A percentile compares a stretch with the other conserved stretches of the same genome.
Conservation (phyloP, 148 eudicot genomes). For the Chenopodium suecicum region DNA sequence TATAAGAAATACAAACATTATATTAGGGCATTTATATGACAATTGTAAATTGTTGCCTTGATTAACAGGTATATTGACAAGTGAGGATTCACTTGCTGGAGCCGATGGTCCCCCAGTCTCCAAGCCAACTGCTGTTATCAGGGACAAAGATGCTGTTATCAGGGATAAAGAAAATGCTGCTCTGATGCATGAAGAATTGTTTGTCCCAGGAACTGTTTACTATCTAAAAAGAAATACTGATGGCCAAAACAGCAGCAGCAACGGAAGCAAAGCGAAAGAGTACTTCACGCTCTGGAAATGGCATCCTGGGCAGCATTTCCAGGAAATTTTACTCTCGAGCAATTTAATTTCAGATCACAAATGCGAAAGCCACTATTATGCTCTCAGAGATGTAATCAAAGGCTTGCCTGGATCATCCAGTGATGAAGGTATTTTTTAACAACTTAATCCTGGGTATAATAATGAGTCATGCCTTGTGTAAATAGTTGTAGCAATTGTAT, state of each 20-base stretch:
- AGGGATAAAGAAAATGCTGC: constrained; percentile 26
- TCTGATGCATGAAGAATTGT: constrained; percentile 53
- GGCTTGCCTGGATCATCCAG: constrained; percentile 53
- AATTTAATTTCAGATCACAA: constrained; percentile 76
- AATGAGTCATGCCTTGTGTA: constrained; percentile 26
- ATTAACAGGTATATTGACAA: constrained; percentile 26
- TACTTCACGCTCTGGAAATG: constrained; percentile 72
- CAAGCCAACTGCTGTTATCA: constrained; percentile 20
- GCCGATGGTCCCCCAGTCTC: constrained; percentile 20
- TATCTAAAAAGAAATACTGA: constrained; percentile 61
- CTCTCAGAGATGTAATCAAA: constrained; percentile 80
- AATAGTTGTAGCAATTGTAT: constrained; percentile 22
- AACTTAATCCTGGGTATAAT: constrained; percentile 2
- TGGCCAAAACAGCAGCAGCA: constrained; percentile 9
- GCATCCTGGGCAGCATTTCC: constrained; percentile 74
- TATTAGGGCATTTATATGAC: background rate
- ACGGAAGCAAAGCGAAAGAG: constrained; percentile 27
- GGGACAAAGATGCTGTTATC: constrained; percentile 27
- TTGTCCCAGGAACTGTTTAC: constrained; percentile 77
- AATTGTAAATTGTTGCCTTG: constrained; percentile 1
- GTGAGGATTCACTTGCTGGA: constrained; percentile 23
- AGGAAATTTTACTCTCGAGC: constrained; percentile 59
- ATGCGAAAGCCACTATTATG: constrained; percentile 73
- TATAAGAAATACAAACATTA: background rate
- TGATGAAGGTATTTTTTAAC: constrained; percentile 36